Conservation (phyloP, 2,329 filamentous ascomycete species). For the Fusarium succisae region DNA sequence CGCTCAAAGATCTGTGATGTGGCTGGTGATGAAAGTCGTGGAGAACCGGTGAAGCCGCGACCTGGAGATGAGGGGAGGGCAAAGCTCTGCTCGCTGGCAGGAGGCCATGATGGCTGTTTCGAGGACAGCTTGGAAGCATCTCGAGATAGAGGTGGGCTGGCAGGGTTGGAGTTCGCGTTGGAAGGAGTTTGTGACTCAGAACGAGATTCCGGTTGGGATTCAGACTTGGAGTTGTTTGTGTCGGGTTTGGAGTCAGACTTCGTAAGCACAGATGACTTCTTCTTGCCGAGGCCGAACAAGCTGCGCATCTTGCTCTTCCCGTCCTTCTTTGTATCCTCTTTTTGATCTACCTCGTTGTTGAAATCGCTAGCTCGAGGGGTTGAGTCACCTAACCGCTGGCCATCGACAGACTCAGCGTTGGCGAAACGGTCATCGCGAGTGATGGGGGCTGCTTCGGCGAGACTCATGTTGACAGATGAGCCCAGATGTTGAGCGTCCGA, state of each 20-base stretch:
- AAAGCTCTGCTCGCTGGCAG: slow-evolving; percentile 55
- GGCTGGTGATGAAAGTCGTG: slow-evolving; percentile 80
- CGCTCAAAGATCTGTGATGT: slow-evolving; percentile 89
- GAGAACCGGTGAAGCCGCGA: slow-evolving; percentile 74
- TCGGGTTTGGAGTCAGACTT: slow-evolving; percentile 26
- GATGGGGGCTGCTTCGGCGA: slow-evolving; percentile 41
- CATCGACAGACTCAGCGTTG: slow-evolving; percentile 36
- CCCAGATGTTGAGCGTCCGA: neutral
- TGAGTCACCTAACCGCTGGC: slow-evolving; percentile 44
- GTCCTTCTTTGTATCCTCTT: slow-evolving; percentile 35
- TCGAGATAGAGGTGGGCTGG: slow-evolving; percentile 48
- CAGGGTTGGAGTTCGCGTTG: slow-evolving; percentile 47
- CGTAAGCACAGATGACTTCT: slow-evolving; percentile 53
- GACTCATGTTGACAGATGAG: slow-evolving; percentile 41
- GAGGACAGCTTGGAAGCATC: slow-evolving; percentile 51
- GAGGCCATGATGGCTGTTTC: slow-evolving; percentile 54
- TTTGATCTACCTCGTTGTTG: slow-evolving; percentile 50
- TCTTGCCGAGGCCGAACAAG: slow-evolving; percentile 70
- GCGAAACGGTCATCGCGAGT: slow-evolving; percentile 29
- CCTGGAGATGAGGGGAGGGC: slow-evolving; percentile 70
- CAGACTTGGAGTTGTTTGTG: slow-evolving; percentile 20
- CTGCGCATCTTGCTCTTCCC: slow-evolving; percentile 62
- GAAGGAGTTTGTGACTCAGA: slow-evolving; percentile 44
- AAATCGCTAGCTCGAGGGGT: slow-evolving; percentile 52
- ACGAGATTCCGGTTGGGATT: slow-evolving; percentile 24